Conservation (phyloP, 495 filamentous ascomycete genomes). For the Neurospora sp. region DNA sequence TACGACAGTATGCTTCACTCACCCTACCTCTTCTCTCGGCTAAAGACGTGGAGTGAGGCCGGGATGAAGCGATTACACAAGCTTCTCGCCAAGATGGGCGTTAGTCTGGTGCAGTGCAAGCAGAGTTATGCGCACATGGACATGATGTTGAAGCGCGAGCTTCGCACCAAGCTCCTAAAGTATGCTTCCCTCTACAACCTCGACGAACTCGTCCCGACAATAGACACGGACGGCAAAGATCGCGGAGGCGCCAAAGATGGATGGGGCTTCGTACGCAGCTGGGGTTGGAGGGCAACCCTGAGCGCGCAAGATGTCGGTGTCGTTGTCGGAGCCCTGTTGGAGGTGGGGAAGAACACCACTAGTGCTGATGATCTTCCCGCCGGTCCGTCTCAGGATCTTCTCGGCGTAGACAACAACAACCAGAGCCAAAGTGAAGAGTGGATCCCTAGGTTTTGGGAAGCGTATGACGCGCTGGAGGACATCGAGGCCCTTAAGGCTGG, state of each 20-base stretch:
- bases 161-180: conserved; percentile 76
- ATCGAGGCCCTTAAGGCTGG: conserved; percentile 66
- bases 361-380: conserved; percentile 14
- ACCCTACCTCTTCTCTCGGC: conserved; percentile 80
- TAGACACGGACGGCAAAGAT: conserved; percentile 47
- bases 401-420: conserved; percentile 36
- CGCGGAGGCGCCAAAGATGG: conserved; percentile 60
- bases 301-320: conserved; percentile 87
- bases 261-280: conserved; percentile 94
- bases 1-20: conserved; percentile 99
- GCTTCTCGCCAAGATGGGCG: conserved; percentile 94
- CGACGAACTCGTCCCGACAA: conserved; percentile 75
- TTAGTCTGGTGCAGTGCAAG: conserved; percentile 84
- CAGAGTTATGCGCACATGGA: conserved; percentile 98
- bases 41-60: conserved; percentile 89
- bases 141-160: conserved; percentile 83
- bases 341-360: conserved; percentile 59
- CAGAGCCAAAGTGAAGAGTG: conserved; percentile 51
- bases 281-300: conserved; percentile 94
- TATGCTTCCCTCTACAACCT: conserved; percentile 87
- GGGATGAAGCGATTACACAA: conserved; percentile 91
- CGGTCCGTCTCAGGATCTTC: conserved; percentile 22
- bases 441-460: conserved; percentile 77
- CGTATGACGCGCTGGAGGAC: conserved; percentile 79
- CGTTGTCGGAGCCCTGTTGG: conserved; percentile 79